Conservation (phyloP, 1,284 basidiomycete species). For the Boletus smithii region DNA sequence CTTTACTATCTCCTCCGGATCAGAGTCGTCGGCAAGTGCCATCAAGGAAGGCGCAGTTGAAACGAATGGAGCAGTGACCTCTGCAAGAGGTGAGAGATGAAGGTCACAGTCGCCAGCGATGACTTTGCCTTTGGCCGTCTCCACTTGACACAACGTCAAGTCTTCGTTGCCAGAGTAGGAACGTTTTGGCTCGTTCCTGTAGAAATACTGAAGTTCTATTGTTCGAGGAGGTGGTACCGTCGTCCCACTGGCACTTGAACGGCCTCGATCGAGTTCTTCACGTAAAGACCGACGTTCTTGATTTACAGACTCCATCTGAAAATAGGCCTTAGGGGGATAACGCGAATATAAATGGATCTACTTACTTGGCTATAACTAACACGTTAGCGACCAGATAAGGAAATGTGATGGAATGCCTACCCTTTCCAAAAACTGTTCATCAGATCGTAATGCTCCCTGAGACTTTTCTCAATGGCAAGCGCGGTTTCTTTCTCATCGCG, state of each 20-base stretch:
- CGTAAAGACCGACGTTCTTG: slow-evolving; percentile 33
- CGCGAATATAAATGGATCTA: slow-evolving; percentile 2
- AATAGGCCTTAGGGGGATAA: slow-evolving; percentile 10
- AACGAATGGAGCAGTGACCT: slow-evolving; percentile 33
- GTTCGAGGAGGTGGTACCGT: slow-evolving; percentile 20
- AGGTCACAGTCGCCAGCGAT: slow-evolving; percentile 34
- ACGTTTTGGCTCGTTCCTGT: slow-evolving; percentile 27
- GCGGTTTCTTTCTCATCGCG: slow-evolving; percentile 38
- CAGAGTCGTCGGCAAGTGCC: slow-evolving; percentile 34
- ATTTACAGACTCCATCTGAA: slow-evolving; percentile 34
- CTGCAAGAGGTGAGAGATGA: slow-evolving; percentile 39
- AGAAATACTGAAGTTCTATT: slow-evolving; percentile 32
- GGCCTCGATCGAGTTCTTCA: slow-evolving; percentile 27
- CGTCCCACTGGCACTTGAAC: slow-evolving; percentile 20
- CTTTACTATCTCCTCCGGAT: slow-evolving; percentile 33
- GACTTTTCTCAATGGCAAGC: slow-evolving; percentile 34
- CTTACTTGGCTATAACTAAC: slow-evolving; percentile 39
- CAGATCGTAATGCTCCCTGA: slow-evolving; percentile 37
- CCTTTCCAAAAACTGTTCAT: slow-evolving; percentile 38
- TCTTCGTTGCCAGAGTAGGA: slow-evolving; percentile 25
- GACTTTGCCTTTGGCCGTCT: slow-evolving; percentile 27
- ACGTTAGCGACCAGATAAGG: slow-evolving; percentile 17
- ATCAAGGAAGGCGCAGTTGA: slow-evolving; percentile 33
- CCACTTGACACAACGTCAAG: slow-evolving; percentile 20
- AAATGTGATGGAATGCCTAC: slow-evolving; percentile 27